Percentiles rank a stretch among this genome's conserved stretches.
Evolutionary conservation across 73 alveolate genomes (phyloP).

Genomic region (Paramecium primaurelia): DNA sequence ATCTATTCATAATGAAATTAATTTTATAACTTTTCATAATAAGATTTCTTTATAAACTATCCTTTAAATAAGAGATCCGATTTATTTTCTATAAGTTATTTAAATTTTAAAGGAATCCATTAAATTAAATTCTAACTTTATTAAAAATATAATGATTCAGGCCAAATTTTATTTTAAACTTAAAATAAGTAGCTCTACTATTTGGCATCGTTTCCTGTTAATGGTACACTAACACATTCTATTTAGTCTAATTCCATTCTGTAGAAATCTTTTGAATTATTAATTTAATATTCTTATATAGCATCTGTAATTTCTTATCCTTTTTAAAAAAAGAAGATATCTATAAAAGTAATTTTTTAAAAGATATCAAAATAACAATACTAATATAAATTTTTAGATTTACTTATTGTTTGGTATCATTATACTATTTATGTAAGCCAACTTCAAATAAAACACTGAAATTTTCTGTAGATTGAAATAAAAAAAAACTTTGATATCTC

Average conservation of each 20-base stretch:
- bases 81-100: neutral
- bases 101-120: neutral
- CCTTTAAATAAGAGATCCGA: neutral
- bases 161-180: neutral
- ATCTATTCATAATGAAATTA: neutral
- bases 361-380: neutral
- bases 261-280: neutral
- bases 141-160: neutral
- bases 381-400: neutral
- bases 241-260: neutral
- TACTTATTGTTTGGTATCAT: neutral
- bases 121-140: neutral
- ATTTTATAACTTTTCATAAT: neutral
- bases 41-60: neutral
- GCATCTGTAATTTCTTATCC: neutral
- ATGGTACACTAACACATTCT: neutral
- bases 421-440: neutral
- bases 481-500: neutral
- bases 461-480: neutral
- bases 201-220: neutral
- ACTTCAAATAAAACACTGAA: neutral
- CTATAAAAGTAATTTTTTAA: neutral
- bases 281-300: neutral
- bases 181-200: neutral
- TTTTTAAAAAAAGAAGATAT: neutral